Conservation (phyloP, 2,329 filamentous ascomycete species). For the Nannizziopsis barbatae region DNA sequence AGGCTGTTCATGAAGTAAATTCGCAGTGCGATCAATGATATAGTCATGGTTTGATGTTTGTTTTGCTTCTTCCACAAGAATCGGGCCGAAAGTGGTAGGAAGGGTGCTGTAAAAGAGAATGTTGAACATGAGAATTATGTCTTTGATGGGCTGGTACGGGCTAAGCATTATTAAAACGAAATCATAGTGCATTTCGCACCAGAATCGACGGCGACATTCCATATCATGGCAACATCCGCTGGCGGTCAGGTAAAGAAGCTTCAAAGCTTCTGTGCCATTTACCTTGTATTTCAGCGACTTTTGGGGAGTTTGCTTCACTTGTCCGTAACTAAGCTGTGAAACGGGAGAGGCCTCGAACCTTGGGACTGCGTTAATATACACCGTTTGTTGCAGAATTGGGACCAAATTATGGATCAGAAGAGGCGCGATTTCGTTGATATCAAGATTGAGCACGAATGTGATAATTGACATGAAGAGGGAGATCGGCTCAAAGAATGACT, state of each 20-base stretch:
- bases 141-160: constrained; percentile 45
- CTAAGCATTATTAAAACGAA: constrained; percentile 51
- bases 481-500: constrained; percentile 40
- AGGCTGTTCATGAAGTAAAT: constrained; percentile 46
- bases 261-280: constrained; percentile 44
- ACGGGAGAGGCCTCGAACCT: constrained; percentile 38
- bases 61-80: constrained; percentile 29
- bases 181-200: constrained; percentile 46
- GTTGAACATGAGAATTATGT: constrained; percentile 45
- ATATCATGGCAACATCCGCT: constrained; percentile 37
- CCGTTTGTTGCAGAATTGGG: constrained; percentile 33
- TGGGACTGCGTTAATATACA: constrained; percentile 47
- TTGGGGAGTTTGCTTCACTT: constrained; percentile 32
- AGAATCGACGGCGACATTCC: constrained; percentile 39
- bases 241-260: constrained; percentile 44
- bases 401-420: constrained; percentile 30
- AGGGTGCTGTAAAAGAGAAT: constrained; percentile 47
- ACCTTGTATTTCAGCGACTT: constrained; percentile 39
- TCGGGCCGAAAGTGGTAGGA: constrained; percentile 44
- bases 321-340: constrained; percentile 30
- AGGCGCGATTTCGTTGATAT: constrained; percentile 28
- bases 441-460: constrained; percentile 31
- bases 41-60: constrained; percentile 35
- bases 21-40: constrained; percentile 47
- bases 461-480: constrained; percentile 34